A percentile compares a stretch with the other conserved stretches of the same genome.
phyloP scores from a whole-genome alignment of 495 filamentous ascomycete genomes.

The Penicillium arizonense region DNA sequence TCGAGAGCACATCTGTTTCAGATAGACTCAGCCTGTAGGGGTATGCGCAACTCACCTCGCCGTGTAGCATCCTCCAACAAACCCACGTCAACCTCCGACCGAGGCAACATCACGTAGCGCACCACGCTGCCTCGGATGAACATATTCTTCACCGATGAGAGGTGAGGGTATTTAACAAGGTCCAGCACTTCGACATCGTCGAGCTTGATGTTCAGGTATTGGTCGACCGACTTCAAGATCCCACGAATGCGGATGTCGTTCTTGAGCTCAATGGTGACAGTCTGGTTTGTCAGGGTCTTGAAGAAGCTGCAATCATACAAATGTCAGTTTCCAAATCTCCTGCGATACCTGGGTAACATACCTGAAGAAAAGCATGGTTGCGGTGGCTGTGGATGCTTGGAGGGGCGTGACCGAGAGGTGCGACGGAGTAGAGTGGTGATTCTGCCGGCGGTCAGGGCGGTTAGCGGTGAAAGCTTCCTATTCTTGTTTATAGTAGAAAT shows the following conservation, averaged over 20 bases:
- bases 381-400: slow-evolving; percentile 7
- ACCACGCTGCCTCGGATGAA: slow-evolving; percentile 97
- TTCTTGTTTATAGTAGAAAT: too few species aligned
- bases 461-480: too few species aligned
- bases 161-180: slow-evolving; percentile 86
- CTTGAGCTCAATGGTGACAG: slow-evolving; percentile 96
- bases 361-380: slow-evolving; percentile 52
- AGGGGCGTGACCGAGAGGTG: slow-evolving; percentile 2
- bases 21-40: neutral
- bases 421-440: neutral
- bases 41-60: slow-evolving; percentile 62
- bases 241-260: slow-evolving; percentile 97
- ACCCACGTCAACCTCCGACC: slow-evolving; percentile 82
- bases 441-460: too few species aligned
- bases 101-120: slow-evolving; percentile 89
- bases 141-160: slow-evolving; percentile 95
- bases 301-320: slow-evolving; percentile 70
- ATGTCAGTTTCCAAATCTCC: neutral
- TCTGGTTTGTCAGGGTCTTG: slow-evolving; percentile 97
- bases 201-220: slow-evolving; percentile 98
- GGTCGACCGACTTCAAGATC: slow-evolving; percentile 93
- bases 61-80: slow-evolving; percentile 94
- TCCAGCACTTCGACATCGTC: slow-evolving; percentile 92
- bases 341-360: slow-evolving; percentile 10
- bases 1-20: neutral